Conservation (phyloP, 73 alveolate genomes). For the Symbiodinium pilosum region DNA sequence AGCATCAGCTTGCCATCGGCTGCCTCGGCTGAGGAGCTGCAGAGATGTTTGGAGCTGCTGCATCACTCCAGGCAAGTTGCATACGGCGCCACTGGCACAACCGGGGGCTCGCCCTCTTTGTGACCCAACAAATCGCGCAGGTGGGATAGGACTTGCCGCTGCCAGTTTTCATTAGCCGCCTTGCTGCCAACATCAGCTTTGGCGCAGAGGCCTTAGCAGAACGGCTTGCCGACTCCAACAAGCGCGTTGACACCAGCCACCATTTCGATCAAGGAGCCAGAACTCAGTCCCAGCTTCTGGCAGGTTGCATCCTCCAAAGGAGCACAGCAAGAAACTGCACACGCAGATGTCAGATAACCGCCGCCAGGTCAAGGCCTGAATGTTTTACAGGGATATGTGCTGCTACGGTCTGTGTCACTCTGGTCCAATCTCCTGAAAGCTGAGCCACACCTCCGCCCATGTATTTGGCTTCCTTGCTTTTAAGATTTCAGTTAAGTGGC, state of each 20-base stretch:
- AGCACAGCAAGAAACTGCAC: background rate
- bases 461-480: constrained; percentile 28
- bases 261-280: background rate
- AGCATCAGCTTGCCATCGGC: background rate
- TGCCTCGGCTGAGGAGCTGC: background rate
- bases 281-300: background rate
- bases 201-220: background rate
- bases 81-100: background rate
- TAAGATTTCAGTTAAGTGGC: too few relatives aligned
- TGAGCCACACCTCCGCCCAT: constrained; percentile 82
- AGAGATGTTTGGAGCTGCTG: background rate
- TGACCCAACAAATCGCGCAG: background rate
- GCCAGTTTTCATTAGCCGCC: background rate
- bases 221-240: too few relatives aligned
- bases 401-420: too few relatives aligned
- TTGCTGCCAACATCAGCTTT: background rate
- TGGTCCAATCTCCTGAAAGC: too few relatives aligned
- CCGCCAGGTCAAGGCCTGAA: background rate
- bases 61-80: background rate
- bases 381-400: background rate
- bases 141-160: constrained; percentile 37
- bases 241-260: too few relatives aligned
- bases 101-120: background rate
- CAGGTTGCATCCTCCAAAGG: background rate
- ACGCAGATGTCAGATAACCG: background rate